Conservation (phyloP, 805 yeast genomes). For the Debaryomyces castellii region DNA sequence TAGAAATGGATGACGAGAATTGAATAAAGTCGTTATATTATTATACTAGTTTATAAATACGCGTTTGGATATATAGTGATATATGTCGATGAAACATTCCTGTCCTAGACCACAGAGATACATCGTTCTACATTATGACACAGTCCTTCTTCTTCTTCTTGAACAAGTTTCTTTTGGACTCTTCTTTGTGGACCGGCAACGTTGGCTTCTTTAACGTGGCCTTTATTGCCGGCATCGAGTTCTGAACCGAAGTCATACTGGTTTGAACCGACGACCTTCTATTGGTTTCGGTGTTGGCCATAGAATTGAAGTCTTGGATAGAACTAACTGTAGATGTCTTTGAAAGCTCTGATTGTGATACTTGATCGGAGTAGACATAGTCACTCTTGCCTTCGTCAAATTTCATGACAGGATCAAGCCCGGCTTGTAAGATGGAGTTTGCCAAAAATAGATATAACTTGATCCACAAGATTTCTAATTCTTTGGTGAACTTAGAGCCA, state of each 20-base stretch:
- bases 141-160: constrained; percentile 28
- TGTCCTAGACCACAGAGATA: neutral
- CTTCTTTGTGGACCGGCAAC: neutral
- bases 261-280: neutral
- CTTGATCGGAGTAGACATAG: neutral
- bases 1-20: no score
- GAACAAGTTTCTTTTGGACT: neutral
- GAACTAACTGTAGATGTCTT: neutral
- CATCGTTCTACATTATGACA: constrained; percentile 18
- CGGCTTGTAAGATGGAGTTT: constrained; percentile 62
- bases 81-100: neutral
- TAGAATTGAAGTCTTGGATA: neutral
- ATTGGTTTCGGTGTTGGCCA: neutral
- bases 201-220: no score
- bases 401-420: constrained; percentile 47
- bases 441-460: constrained; percentile 67
- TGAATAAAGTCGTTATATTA: neutral
- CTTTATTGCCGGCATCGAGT: neutral
- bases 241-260: neutral
- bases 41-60: neutral
- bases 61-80: neutral
- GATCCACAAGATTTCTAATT: constrained; percentile 70
- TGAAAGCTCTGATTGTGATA: neutral
- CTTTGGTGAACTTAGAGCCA: constrained; percentile 50
- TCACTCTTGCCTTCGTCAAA: constrained; percentile 9